Evolutionary conservation across 331 rosid genomes (phyloP), one percentile per base, ranked within the genome.

Genomic region (Rhamnella rubrinervis): DNA sequence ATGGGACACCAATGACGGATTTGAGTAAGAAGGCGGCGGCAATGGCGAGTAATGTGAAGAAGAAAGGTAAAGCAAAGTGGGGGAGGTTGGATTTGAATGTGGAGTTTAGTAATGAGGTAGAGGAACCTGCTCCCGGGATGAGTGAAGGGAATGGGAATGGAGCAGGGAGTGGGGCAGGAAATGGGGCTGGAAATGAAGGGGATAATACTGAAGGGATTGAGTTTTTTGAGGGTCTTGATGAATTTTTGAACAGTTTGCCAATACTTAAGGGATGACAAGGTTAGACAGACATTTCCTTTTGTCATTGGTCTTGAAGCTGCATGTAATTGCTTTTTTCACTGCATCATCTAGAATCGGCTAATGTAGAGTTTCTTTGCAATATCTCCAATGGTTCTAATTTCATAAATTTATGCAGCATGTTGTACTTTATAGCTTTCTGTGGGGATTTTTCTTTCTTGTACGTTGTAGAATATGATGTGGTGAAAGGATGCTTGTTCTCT

Each of bases 151-250:
- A 73, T 26, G 84, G 71, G 46, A 73, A 73, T 26, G 84, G 71
- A 38, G 59, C 77, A 1, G 80, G 75, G 47, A 55, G 76, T 65
- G 74, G 77, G 76, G 85, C 35, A 65, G 81, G 78, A 40, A 73
- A 73, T 26, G 84, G 71, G 46, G 63, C 77, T 0, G 80, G 75
- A 57, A 55, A 79, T 65, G 74, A 84, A 51, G 96, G 83, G 81
- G 97, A 91, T 70, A 88, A 89, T 65, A 93, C 87, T 49, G 96
- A 90, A 78, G 97, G 97, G 50, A 88, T 76, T 77, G 81, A 76
- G 16, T 91, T 91, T 82, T 93, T 93, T 67, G 98, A 93, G 71
- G 98, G 97, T 62, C 97, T 93, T 66, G 98, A 93, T 66, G 98
- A 93, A 82, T 93, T 91, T 79, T 82, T 93, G 25, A 91, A 75